Evolutionary conservation across 768 basidiomycete species (phyloP).

Genomic region (Mycena rosella): DNA sequence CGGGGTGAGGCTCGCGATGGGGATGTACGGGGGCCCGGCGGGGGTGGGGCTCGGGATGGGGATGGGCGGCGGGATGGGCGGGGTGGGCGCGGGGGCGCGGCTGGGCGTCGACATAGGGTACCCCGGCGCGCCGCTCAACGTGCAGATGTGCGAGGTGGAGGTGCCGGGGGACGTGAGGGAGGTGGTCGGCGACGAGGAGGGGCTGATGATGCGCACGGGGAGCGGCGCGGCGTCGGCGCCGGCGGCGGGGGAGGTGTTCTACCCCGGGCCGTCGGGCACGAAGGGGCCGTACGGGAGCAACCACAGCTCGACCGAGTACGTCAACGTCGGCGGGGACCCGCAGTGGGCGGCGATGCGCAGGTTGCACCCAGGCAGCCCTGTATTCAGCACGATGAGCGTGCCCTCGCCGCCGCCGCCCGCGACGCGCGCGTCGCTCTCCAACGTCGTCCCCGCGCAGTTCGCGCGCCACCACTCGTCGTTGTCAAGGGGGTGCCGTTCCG

Average conservation of each 20-base stretch:
- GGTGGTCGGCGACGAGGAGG: constrained; percentile 70
- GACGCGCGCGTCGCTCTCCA: no score
- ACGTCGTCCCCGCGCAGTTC: no score
- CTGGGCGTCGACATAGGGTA: constrained; percentile 44
- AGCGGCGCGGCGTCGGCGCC: no score
- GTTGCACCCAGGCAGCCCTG: constrained; percentile 53
- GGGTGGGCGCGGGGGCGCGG: constrained; percentile 38
- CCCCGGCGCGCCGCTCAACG: constrained; percentile 50
- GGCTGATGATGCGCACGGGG: constrained; percentile 58
- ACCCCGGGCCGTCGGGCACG: constrained; percentile 1
- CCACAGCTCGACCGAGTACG: constrained; percentile 40
- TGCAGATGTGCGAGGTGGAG: constrained; percentile 72
- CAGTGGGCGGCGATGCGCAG: constrained; percentile 54
- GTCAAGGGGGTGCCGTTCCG: no score
- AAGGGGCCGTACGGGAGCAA: constrained; percentile 38
- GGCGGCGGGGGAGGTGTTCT: constrained; percentile 12
- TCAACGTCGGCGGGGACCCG: constrained; percentile 41
- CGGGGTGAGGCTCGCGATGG: constrained; percentile 8
- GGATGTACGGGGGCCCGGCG: constrained; percentile 41
- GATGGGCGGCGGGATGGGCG: no score
- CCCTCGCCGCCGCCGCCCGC: constrained; percentile 53
- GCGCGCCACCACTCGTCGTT: no score
- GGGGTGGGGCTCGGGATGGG: constrained; percentile 39
- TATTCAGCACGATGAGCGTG: constrained; percentile 55
- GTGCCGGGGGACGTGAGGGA: constrained; percentile 67